A percentile compares a stretch with the other conserved stretches of the same genome.
phyloP scores from a whole-genome alignment of 495 filamentous ascomycete species.

The Penicillium angulare region DNA sequence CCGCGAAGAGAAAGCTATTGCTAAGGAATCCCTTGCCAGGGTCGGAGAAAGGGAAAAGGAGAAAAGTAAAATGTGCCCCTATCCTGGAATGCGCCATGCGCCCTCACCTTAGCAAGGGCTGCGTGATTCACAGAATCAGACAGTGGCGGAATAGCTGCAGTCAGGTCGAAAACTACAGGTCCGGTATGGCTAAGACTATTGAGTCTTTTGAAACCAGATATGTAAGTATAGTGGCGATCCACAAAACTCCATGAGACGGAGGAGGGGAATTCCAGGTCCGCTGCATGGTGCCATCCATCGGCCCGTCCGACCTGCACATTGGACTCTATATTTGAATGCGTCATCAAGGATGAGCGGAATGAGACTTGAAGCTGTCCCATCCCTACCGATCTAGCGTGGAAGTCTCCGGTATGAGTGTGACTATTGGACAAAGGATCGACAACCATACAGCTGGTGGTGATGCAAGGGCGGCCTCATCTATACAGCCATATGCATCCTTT shows the following conservation, averaged over 20 bases:
- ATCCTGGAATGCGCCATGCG: constrained; percentile 26
- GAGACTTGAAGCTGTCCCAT: constrained; percentile 1
- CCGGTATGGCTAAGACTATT: too few relatives aligned
- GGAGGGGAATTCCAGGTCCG: background rate
- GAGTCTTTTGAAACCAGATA: constrained; percentile 8
- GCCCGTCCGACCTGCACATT: too few relatives aligned
- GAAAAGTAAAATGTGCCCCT: constrained; percentile 11
- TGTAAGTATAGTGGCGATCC: constrained; percentile 6
- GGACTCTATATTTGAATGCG: background rate
- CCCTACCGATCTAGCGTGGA: constrained; percentile 6
- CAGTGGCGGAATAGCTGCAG: too few relatives aligned
- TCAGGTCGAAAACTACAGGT: too few relatives aligned
- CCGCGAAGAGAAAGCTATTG: background rate
- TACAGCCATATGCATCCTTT: background rate
- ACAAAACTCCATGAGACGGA: too few relatives aligned
- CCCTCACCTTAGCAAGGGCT: constrained; percentile 29
- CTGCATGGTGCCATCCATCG: background rate
- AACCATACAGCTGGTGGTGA: background rate
- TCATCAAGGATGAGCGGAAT: constrained; percentile 14
- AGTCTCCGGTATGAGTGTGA: constrained; percentile 7
- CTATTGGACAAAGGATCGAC: background rate
- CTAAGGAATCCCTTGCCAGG: constrained; percentile 10
- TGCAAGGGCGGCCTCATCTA: constrained; percentile 5
- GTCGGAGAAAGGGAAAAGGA: background rate
- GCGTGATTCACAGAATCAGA: too few relatives aligned